A percentile compares a stretch with the other conserved stretches of the same genome.
These are phyloP conservation scores for Raphanus sativus DNA, from an alignment of 345 rosid species.

Conservation along the genomic window DNA sequence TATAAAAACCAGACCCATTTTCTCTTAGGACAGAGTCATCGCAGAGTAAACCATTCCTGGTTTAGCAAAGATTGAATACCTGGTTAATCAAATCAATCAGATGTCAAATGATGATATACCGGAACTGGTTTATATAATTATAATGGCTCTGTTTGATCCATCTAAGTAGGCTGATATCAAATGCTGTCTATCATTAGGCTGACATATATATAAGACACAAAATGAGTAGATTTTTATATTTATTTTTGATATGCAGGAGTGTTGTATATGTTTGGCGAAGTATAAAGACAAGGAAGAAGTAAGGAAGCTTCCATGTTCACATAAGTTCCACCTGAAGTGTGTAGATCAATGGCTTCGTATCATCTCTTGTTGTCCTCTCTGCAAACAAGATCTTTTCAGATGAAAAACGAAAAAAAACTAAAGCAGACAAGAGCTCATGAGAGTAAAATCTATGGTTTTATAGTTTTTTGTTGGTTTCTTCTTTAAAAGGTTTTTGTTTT, in stretches of 20 bases:
- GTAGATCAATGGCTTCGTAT: slow-evolving; percentile 98
- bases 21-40: not conserved
- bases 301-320: slow-evolving; percentile 86
- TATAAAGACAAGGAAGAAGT: slow-evolving; percentile 91
- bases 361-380: slow-evolving; percentile 94
- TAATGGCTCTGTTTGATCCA: slow-evolving; percentile 4
- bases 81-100: not conserved
- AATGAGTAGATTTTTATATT: not conserved
- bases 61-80: not conserved
- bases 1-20: not conserved
- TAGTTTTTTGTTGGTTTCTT: not conserved
- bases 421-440: slow-evolving; percentile 15
- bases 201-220: not conserved
- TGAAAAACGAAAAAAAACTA: slow-evolving; percentile 22
- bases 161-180: not conserved
- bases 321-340: slow-evolving; percentile 82
- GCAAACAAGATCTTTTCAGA: slow-evolving; percentile 79
- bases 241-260: slow-evolving; percentile 52
- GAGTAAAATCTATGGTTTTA: slow-evolving; percentile 20
- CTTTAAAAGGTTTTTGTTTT: not conserved
- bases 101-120: not conserved
- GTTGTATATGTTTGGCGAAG: slow-evolving; percentile 87
- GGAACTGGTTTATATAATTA: not conserved
- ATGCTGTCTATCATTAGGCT: not conserved
- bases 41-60: not conserved